Conservation (phyloP, 1,284 basidiomycete genomes). For the Trichosporon faecale region DNA sequence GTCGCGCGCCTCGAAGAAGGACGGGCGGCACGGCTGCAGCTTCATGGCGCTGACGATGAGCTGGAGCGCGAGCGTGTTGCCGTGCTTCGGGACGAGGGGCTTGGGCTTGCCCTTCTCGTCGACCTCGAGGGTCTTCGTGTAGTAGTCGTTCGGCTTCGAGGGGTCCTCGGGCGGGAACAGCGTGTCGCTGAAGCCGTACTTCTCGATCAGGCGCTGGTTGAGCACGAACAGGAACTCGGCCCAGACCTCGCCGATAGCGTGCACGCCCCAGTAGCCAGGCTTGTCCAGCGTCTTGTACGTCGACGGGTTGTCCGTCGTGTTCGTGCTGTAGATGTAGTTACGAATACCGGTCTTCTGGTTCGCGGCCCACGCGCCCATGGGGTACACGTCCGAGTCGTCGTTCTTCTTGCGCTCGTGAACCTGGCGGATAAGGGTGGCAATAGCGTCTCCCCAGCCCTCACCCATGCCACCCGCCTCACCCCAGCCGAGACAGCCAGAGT, state of each 20-base stretch:
- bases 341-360: conserved; percentile 75
- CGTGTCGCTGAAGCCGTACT: conserved; percentile 72
- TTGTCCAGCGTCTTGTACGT: conserved; percentile 95
- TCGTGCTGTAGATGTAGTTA: conserved; percentile 78
- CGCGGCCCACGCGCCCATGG: conserved; percentile 94
- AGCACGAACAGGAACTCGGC: conserved; percentile 88
- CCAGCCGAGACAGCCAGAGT: conserved; percentile 91
- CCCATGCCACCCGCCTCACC: conserved; percentile 96
- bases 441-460: conserved; percentile 69
- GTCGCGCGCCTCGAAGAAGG: conserved; percentile 87
- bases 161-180: conserved; percentile 71
- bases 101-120: conserved; percentile 54
- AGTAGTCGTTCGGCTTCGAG: conserved; percentile 62
- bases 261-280: conserved; percentile 57
- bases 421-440: conserved; percentile 79
- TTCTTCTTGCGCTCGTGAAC: conserved; percentile 59
- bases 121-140: conserved; percentile 50
- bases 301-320: conserved; percentile 77
- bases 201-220: conserved; percentile 68
- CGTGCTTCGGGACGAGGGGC: conserved; percentile 80
- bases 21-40: conserved; percentile 84
- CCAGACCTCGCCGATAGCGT: conserved; percentile 93
- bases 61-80: conserved; percentile 83
- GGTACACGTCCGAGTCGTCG: conserved; percentile 54
- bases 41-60: conserved; percentile 91